phyloP scores from a whole-genome alignment of 768 basidiomycete species.

The Heimioporus sp. region DNA sequence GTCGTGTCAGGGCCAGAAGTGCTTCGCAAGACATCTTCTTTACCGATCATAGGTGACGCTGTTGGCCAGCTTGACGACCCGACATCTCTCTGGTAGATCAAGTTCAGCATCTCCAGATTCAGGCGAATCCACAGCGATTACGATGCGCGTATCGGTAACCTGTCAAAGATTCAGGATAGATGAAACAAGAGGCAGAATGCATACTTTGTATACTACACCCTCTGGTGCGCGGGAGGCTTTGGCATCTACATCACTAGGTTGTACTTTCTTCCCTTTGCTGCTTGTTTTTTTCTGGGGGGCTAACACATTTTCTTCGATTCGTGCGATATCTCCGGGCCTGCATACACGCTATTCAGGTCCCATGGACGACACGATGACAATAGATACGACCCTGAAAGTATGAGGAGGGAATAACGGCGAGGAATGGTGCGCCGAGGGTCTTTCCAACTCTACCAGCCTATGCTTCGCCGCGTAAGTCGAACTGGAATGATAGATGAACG shows the following conservation, averaged over 20 bases:
- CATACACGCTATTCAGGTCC: slow-evolving; percentile 5
- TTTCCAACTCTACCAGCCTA: slow-evolving; percentile 84
- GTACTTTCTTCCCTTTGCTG: slow-evolving; percentile 45
- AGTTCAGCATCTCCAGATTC: slow-evolving; percentile 61
- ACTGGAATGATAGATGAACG: not conserved
- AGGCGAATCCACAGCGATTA: slow-evolving; percentile 71
- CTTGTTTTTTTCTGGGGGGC: slow-evolving; percentile 40
- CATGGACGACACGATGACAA: not conserved
- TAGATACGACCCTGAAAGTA: slow-evolving; percentile 60
- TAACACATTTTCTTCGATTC: slow-evolving; percentile 71
- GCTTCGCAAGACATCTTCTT: not conserved
- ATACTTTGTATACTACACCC: slow-evolving; percentile 86
- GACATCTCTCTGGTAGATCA: slow-evolving; percentile 82
- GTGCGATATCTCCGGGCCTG: slow-evolving; percentile 86
- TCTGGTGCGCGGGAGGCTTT: slow-evolving; percentile 48
- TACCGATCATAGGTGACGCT: slow-evolving; percentile 89
- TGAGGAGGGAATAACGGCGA: slow-evolving; percentile 79
- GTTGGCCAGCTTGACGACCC: slow-evolving; percentile 87
- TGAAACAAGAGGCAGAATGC: slow-evolving; percentile 1
- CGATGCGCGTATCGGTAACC: slow-evolving; percentile 80
- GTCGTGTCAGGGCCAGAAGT: not conserved
- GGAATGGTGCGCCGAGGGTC: slow-evolving; percentile 77
- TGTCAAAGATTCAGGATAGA: slow-evolving; percentile 23
- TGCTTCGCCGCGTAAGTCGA: slow-evolving; percentile 33
- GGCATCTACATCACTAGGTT: slow-evolving; percentile 31